Base-by-base conservation (phyloP, 208 protist genomes). In the Perkinsela sp. region DNA sequence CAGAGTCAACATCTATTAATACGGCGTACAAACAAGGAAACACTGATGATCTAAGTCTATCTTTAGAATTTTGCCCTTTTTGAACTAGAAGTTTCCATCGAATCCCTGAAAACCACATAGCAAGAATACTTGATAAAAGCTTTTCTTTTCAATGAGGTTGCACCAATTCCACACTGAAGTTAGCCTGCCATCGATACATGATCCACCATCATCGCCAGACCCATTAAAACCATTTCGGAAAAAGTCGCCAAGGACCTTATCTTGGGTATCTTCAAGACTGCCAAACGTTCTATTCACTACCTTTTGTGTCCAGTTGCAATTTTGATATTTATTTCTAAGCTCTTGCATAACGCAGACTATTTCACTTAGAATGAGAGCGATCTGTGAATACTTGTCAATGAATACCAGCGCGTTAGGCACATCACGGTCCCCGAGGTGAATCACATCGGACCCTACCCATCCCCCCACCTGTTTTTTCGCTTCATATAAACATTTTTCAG, bases 81-180 rank as follows among this genome's bases (percentile, higher is more conserved):
- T n/a, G n/a, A n/a, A n/a, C 30, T 72, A 74, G 69, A 80, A 91
- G 16, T 85, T 32, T 31, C 88, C 96, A 74, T 97, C 95, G 72
- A 98, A 98, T 31, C 92, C 90, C 57, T 70, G 79, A 71, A 97
- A 97, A 2, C 94, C 94, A 32, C 83, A 79, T 1, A 97, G 72
- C 32, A 95, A 76, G 80, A 97, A 98, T 0, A 95, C 79, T 29
- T 90, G 83, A 70, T 93, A 96, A 74, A 88, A 98, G 28, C 69
- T n/a, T 72, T 98, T 98, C 77, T 96, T 96, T 40, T 93, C 77
- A 32, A 97, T 72, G 66, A 89, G 73, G 2, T 83, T 81, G 71
- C 91, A 96, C 93, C 93, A 98, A 72, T 98, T 96, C 92, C 95
- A 98, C 32, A 93, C 91, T 28, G 86, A 94, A 1, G 95, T 98